These are phyloP conservation scores for Lolium multiflorum DNA, from an alignment of 176 grass and related monocot genomes.

Conservation along the genomic window DNA sequence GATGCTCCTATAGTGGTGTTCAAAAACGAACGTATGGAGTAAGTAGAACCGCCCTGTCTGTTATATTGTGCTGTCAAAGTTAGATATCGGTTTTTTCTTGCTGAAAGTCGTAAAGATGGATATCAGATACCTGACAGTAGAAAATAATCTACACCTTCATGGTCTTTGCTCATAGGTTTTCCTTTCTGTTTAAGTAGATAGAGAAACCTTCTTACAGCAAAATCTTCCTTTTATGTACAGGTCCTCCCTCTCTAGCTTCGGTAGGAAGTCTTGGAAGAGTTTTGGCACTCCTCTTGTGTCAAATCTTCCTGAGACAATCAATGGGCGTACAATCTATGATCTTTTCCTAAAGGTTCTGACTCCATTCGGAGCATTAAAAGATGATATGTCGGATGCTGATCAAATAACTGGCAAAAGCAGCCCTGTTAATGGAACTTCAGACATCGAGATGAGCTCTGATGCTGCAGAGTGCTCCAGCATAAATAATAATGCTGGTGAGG, in stretches of 20 bases:
- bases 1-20: slow-evolving; percentile 76
- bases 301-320: slow-evolving; percentile 62
- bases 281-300: slow-evolving; percentile 86
- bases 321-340: slow-evolving; percentile 57
- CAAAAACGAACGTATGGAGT: slow-evolving; percentile 82
- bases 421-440: slow-evolving; percentile 40
- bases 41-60: slow-evolving; percentile 49
- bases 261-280: slow-evolving; percentile 73
- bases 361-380: slow-evolving; percentile 60
- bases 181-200: slow-evolving; percentile 18
- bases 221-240: slow-evolving; percentile 34
- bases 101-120: background rate
- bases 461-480: slow-evolving; percentile 37
- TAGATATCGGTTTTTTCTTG: slow-evolving; percentile 1
- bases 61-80: slow-evolving; percentile 10
- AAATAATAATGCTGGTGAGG: slow-evolving; percentile 34
- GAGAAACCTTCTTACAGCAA: background rate
- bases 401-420: slow-evolving; percentile 37
- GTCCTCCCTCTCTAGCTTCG: slow-evolving; percentile 58
- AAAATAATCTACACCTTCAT: slow-evolving; percentile 25
- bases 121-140: background rate
- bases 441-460: slow-evolving; percentile 38
- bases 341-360: slow-evolving; percentile 71
- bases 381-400: slow-evolving; percentile 40
- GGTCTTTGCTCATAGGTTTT: slow-evolving; percentile 21